Evolutionary conservation across 352 stramenopile species (phyloP).

Genomic region (Globisporangium polare): DNA sequence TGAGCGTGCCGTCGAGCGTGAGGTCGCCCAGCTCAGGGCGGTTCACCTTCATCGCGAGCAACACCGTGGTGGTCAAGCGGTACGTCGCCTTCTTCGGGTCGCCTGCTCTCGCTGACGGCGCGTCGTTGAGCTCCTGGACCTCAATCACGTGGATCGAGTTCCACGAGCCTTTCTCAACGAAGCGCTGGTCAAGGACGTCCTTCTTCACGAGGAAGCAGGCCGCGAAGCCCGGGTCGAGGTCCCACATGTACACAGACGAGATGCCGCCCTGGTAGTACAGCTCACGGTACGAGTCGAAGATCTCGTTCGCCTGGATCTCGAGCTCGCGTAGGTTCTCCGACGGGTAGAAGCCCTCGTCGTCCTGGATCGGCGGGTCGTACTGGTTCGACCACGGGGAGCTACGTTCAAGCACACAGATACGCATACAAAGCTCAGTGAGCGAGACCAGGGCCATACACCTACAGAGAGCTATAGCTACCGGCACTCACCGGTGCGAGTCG

Average conservation of each 20-base stretch:
- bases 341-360: conserved; percentile 88
- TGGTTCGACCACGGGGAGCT: conserved; percentile 92
- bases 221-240: conserved; percentile 91
- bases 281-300: conserved; percentile 96
- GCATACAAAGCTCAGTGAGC: background rate
- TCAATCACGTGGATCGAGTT: conserved; percentile 96
- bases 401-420: background rate
- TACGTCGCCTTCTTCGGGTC: conserved; percentile 77
- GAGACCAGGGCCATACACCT: no score
- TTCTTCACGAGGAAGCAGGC: conserved; percentile 95
- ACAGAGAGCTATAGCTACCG: background rate
- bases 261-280: conserved; percentile 95
- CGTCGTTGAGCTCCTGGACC: conserved; percentile 54
- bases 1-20: conserved; percentile 90
- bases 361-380: conserved; percentile 74
- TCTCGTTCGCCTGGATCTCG: conserved; percentile 93
- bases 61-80: conserved; percentile 91
- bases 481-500: conserved; percentile 71
- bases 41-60: conserved; percentile 89
- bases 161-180: conserved; percentile 87
- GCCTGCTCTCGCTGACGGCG: conserved; percentile 15
- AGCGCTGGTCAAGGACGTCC: conserved; percentile 75
- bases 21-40: conserved; percentile 74
- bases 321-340: conserved; percentile 87
- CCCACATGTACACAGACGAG: conserved; percentile 96